Conservation (phyloP, 2,329 filamentous ascomycete species). For the Emmonsiellopsis sp. region DNA sequence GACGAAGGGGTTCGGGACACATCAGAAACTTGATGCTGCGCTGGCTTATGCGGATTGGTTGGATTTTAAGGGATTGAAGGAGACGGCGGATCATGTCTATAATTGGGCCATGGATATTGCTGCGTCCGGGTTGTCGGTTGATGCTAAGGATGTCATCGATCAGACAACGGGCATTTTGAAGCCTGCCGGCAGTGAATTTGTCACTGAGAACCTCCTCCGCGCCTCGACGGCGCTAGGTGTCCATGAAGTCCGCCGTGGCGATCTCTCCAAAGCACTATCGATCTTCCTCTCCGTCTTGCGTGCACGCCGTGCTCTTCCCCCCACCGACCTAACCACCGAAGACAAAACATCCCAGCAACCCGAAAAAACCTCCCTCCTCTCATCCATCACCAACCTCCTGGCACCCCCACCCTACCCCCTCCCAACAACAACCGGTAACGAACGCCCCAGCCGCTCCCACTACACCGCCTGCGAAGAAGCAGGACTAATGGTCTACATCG, state of each 20-base stretch:
- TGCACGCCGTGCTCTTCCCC: conserved; percentile 54
- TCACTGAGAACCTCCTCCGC: conserved; percentile 65
- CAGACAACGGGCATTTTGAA: conserved; percentile 54
- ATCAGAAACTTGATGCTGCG: conserved; percentile 71
- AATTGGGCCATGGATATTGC: conserved; percentile 69
- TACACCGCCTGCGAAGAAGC: conserved; percentile 73
- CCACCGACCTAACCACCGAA: conserved; percentile 17
- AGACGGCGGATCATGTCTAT: conserved; percentile 63
- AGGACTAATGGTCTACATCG: conserved; percentile 78
- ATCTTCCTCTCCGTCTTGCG: conserved; percentile 78
- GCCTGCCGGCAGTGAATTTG: conserved; percentile 41
- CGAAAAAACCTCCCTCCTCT: conserved; percentile 20
- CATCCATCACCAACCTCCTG: conserved; percentile 42
- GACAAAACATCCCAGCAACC: conserved; percentile 8
- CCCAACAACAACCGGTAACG: conserved; percentile 59
- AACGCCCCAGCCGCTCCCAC: conserved; percentile 54
- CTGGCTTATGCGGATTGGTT: conserved; percentile 78
- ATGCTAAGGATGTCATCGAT: conserved; percentile 46
- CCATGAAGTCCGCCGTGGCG: conserved; percentile 61
- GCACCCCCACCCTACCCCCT: conserved; percentile 56
- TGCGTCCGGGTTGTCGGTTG: conserved; percentile 40
- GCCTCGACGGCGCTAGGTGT: conserved; percentile 69
- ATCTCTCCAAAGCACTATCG: conserved; percentile 62
- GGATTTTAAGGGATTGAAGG: conserved; percentile 60
- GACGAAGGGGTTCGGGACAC: conserved; percentile 66